Percentiles rank a stretch among this genome's conserved stretches.
phyloP scores from a whole-genome alignment of 2,329 filamentous ascomycete species.

The Aquanectria penicillioides region DNA sequence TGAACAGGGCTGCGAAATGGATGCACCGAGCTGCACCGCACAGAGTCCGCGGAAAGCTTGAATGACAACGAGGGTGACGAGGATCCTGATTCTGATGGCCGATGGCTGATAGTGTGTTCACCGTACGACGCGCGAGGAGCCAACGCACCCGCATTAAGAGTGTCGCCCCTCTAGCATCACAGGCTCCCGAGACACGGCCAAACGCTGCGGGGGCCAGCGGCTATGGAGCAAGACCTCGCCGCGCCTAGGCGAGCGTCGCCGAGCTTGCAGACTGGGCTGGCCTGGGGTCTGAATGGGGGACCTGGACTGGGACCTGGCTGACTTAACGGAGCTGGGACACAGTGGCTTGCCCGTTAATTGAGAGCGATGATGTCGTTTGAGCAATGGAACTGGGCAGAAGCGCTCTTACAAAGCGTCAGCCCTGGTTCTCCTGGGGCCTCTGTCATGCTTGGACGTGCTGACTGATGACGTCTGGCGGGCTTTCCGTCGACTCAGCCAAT shows the following conservation, averaged over 20 bases:
- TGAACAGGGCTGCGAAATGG: neutral
- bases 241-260: slow-evolving; percentile 6
- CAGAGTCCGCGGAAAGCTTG: too few relatives aligned
- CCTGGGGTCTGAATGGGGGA: neutral
- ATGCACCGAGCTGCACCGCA: too few relatives aligned
- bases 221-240: neutral
- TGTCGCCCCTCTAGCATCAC: neutral
- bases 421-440: too few relatives aligned
- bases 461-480: slow-evolving; percentile 14
- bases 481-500: slow-evolving; percentile 1
- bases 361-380: neutral
- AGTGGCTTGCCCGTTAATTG: slow-evolving; percentile 1
- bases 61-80: neutral
- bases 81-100: neutral
- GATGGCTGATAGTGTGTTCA: neutral
- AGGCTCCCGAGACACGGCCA: neutral
- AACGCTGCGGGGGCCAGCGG: neutral
- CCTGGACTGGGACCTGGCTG: neutral
- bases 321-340: neutral
- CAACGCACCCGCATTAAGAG: slow-evolving; percentile 5
- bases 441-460: slow-evolving; percentile 2
- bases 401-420: slow-evolving; percentile 4
- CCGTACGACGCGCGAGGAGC: neutral
- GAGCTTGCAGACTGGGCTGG: neutral
- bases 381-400: slow-evolving; percentile 1